Conservation (phyloP, 805 yeast species). For the Brettanomyces custersianus region DNA sequence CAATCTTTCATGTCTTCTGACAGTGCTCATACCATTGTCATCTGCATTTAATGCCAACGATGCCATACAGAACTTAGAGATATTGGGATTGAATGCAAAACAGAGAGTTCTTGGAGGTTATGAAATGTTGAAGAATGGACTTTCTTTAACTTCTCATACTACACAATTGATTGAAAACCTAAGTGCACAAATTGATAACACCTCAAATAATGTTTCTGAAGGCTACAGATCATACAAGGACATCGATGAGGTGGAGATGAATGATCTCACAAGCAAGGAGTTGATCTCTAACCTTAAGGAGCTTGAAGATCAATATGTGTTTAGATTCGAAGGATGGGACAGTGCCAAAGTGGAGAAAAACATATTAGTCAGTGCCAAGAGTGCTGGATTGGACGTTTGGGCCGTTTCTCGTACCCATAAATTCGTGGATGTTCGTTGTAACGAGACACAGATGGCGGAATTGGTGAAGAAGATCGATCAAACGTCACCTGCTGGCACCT, state of each 20-base stretch:
- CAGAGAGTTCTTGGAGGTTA: too few relatives aligned
- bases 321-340: slow-evolving; percentile 30
- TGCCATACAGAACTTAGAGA: too few relatives aligned
- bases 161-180: too few relatives aligned
- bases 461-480: slow-evolving; percentile 8
- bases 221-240: slow-evolving; percentile 2
- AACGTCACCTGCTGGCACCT: slow-evolving; percentile 7
- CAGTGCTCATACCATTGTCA: too few relatives aligned
- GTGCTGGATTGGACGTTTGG: slow-evolving; percentile 36
- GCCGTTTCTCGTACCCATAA: slow-evolving; percentile 29
- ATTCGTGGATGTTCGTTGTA: slow-evolving; percentile 39
- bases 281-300: not conserved
- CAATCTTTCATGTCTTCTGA: too few relatives aligned
- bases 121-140: too few relatives aligned
- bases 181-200: too few relatives aligned
- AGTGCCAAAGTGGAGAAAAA: slow-evolving; percentile 12
- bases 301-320: slow-evolving; percentile 35
- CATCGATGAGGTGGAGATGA: not conserved
- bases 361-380: slow-evolving; percentile 16
- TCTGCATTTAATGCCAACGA: too few relatives aligned
- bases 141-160: too few relatives aligned
- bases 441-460: slow-evolving; percentile 13
- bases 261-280: slow-evolving; percentile 4
- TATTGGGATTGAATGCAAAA: too few relatives aligned
- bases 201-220: too few relatives aligned